Base-by-base conservation (phyloP, 1,284 basidiomycete genomes). In the Marasmius fiardii region DNA sequence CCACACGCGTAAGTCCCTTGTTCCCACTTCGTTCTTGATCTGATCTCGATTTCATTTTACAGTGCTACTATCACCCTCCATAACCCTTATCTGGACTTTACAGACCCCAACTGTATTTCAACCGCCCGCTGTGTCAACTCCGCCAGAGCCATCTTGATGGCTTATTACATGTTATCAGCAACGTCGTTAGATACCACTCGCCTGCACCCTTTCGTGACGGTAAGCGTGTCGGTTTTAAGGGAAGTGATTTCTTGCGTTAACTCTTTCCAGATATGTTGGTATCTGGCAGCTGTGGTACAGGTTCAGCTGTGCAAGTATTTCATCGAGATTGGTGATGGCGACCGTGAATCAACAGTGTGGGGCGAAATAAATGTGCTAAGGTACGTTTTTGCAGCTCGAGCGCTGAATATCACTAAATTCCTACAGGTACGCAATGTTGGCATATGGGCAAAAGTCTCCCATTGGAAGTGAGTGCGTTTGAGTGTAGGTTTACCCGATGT, bases 31-130 rank as follows among this genome's bases (percentile, higher is more conserved):
- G 54, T 35, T 48, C 50, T 37, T 23, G 39, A 43, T 47, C n/a
- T 23, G 51, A 21, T 16, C n/a, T 18, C 26, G n/a, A 7, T 24
- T n/a, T 14, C 26, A 21, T 28, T 45, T 3, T 43, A n/a, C 65
- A 92, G 90, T n/a, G 90, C 90, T 16, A 81, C 85, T 2, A 92
- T 92, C 61, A 91, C 90, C 2, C 76, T 92, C 51, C 90, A 92
- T 65, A 92, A 90, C 65, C 82, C 86, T 7, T 91, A 88, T 67
- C 74, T 92, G 55, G 83, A 92, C 68, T 86, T 91, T 64, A 74
- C 78, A 26, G 82, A 90, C 63, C 76, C 81, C 12, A 72, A 78
- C 54, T 81, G 81, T 59, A 57, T 79, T 14, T 92, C 90, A 1
- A 89, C 86, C 10, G 71, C 72, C 39, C 82, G 89, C 26, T 92